Base-by-base conservation (phyloP, 306 rosid genomes). In the Rosa persica region DNA sequence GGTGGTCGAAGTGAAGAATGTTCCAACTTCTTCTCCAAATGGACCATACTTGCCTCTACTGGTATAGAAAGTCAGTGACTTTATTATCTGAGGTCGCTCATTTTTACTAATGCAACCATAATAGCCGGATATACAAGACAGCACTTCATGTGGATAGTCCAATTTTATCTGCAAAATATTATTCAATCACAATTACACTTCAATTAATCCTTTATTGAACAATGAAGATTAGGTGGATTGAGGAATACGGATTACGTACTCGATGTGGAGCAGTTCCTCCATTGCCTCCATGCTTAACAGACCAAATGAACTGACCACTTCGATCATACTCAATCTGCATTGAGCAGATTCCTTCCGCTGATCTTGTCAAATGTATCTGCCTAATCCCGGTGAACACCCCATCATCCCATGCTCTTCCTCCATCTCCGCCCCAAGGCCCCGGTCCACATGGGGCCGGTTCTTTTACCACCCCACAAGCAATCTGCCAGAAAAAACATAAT, bases 381-480 rank as follows among this genome's bases (percentile, higher is more conserved):
- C 84, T 86, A 38, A 92, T 90, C 57, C 96, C 98, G 8, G 87
- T 78, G 81, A 87, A 94, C 10, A 94, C 98, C 48, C 98, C 97
- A 81, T 94, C 98, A 70, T 94, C 98, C 97, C 98, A 94, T 0
- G 91, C 80, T 80, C 87, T 90, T 12, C 98, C 98, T 75, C 92
- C 97, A 40, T 92, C 97, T 54, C 98, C 98, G n/a, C 98, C 98
- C 98, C 98, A 67, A 22, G 98, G 98, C 49, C 98, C 98, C 46
- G 98, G 95, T 73, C 97, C 97, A 76, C 91, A 86, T 66, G 93
- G 95, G 16, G 91, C 93, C 72, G 97, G 98, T 83, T 94, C 97
- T 80, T 89, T 88, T 25, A 90, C 70, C 74, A 94, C 95, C 9
- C 92, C 92, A 70, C 78, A 78, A 66, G 93, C 66, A 66, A 85